Evolutionary conservation across 2,329 filamentous ascomycete species (phyloP).

Genomic region (Coleophoma cylindrospora): DNA sequence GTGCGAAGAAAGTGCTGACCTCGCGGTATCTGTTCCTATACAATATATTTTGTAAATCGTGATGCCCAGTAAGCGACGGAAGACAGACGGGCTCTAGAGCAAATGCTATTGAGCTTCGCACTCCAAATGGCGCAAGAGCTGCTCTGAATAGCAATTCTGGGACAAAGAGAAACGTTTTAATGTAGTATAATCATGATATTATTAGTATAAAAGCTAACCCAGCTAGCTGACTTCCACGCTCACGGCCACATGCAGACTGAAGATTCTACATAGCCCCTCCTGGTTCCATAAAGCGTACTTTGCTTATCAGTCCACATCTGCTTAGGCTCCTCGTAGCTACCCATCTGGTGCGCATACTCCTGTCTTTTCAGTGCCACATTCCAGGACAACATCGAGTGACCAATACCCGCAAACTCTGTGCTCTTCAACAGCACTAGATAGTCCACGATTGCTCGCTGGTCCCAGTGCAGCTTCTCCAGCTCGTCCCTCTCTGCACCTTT

Average conservation of each 20-base stretch:
- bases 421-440: conserved; percentile 41
- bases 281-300: conserved; percentile 17
- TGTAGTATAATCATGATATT: too few relatives aligned
- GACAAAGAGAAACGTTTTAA: too few relatives aligned
- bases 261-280: conserved; percentile 14
- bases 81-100: too few relatives aligned
- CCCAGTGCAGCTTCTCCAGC: conserved; percentile 35
- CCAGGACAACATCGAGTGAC: conserved; percentile 41
- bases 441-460: conserved; percentile 44
- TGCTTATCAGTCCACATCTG: conserved; percentile 14
- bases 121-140: too few relatives aligned
- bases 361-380: conserved; percentile 33
- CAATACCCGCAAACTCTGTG: conserved; percentile 36
- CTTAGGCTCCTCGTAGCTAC: conserved; percentile 1
- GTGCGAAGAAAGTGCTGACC: too few relatives aligned
- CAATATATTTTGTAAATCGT: too few relatives aligned
- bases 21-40: too few relatives aligned
- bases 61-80: too few relatives aligned
- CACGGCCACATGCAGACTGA: conserved; percentile 15
- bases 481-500: conserved; percentile 25
- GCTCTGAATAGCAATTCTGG: too few relatives aligned
- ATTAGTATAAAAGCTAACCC: neutral
- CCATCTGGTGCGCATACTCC: conserved; percentile 2
- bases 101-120: too few relatives aligned
- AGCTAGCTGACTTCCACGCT: conserved; percentile 1